Percentiles rank a stretch among this genome's conserved stretches.
Evolutionary conservation across 2,329 filamentous ascomycete genomes (phyloP).

Genomic region (Calonectria multiphialidica): DNA sequence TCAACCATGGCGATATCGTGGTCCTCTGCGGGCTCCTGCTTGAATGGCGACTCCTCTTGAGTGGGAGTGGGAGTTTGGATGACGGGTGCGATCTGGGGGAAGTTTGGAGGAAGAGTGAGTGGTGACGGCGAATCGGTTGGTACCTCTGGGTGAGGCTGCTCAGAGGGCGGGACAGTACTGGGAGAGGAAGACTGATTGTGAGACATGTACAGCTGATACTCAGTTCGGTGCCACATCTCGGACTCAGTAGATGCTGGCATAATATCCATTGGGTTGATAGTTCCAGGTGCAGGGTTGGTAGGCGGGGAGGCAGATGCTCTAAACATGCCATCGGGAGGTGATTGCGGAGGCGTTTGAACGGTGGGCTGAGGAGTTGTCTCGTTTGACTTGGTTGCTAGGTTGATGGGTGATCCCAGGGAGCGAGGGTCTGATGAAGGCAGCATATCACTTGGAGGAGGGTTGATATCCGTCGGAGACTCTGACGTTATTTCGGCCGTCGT

Average conservation of each 20-base stretch:
- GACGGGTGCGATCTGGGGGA: constrained; percentile 38
- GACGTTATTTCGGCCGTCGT: constrained; percentile 39
- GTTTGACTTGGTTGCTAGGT: constrained; percentile 23
- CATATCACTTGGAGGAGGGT: constrained; percentile 29
- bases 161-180: constrained; percentile 26
- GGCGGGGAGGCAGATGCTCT: constrained; percentile 46
- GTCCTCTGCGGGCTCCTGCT: constrained; percentile 34
- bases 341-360: constrained; percentile 43
- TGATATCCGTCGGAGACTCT: constrained; percentile 48
- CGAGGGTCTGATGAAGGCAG: constrained; percentile 29
- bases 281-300: constrained; percentile 55
- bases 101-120: constrained; percentile 37
- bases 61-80: constrained; percentile 45
- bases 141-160: constrained; percentile 27
- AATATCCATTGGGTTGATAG: constrained; percentile 66
- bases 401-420: constrained; percentile 39
- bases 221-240: constrained; percentile 52
- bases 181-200: constrained; percentile 44
- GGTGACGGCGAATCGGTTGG: constrained; percentile 42
- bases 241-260: constrained; percentile 58
- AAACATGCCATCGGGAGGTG: constrained; percentile 41
- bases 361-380: constrained; percentile 24
- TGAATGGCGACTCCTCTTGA: constrained; percentile 32
- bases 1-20: constrained; percentile 41
- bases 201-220: constrained; percentile 49